Evolutionary conservation across 208 protist species (phyloP).

Genomic region (Crithidia bombi): DNA sequence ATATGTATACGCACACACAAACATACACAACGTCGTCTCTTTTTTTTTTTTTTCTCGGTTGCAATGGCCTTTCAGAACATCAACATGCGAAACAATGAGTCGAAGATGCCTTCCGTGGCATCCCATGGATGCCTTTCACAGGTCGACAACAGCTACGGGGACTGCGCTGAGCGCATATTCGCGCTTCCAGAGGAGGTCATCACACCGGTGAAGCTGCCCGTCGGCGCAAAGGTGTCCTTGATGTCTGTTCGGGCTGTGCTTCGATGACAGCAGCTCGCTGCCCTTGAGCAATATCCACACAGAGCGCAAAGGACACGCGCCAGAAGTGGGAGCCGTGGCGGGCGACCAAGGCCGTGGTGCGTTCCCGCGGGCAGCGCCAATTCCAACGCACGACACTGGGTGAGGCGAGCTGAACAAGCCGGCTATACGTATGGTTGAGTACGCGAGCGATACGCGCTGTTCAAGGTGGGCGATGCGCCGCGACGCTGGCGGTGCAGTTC

Average conservation of each 20-base stretch:
- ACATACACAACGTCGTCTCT: background rate
- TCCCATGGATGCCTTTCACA: slow-evolving; percentile 58
- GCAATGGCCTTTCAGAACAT: slow-evolving; percentile 5
- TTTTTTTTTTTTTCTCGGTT: background rate
- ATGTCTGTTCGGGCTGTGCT: slow-evolving; percentile 67
- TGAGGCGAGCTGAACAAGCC: slow-evolving; percentile 56
- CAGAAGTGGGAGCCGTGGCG: slow-evolving; percentile 65
- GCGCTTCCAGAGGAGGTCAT: slow-evolving; percentile 62
- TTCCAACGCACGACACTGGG: slow-evolving; percentile 63
- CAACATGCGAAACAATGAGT: slow-evolving; percentile 44
- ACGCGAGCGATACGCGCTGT: slow-evolving; percentile 66
- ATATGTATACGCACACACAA: too few species aligned
- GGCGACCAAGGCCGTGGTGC: slow-evolving; percentile 30
- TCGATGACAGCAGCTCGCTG: slow-evolving; percentile 56
- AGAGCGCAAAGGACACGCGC: slow-evolving; percentile 50
- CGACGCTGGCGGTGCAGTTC: slow-evolving; percentile 63
- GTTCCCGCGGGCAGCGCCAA: slow-evolving; percentile 58
- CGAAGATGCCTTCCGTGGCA: slow-evolving; percentile 48
- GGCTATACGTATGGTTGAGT: slow-evolving; percentile 61
- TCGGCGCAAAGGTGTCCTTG: slow-evolving; percentile 48
- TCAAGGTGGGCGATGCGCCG: slow-evolving; percentile 55
- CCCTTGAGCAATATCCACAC: slow-evolving; percentile 54
- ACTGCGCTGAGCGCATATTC: slow-evolving; percentile 49
- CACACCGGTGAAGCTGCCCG: slow-evolving; percentile 46
- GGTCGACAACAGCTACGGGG: slow-evolving; percentile 66